Evolutionary conservation across 768 basidiomycete genomes (phyloP).

Genomic region (Imleria badia): DNA sequence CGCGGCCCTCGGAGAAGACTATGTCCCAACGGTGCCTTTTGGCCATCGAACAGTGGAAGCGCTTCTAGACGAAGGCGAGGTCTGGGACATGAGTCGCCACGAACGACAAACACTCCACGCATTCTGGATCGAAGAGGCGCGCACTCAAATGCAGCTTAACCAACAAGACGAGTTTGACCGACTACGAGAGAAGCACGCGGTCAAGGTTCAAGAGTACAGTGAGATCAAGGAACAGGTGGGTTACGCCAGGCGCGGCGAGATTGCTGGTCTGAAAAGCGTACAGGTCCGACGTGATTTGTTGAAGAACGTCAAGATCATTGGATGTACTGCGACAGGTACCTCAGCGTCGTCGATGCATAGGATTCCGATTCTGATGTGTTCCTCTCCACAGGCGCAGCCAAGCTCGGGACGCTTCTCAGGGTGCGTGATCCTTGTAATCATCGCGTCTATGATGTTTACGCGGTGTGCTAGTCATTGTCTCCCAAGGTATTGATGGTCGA

Average conservation of each 20-base stretch:
- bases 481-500: conserved; percentile 71
- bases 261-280: background rate
- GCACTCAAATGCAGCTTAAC: conserved; percentile 28
- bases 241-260: background rate
- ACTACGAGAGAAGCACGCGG: conserved; percentile 40
- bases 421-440: conserved; percentile 32
- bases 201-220: conserved; percentile 36
- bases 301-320: conserved; percentile 57
- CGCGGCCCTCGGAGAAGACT: conserved; percentile 32
- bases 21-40: conserved; percentile 39
- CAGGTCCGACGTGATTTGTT: conserved; percentile 61
- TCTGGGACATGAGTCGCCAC: conserved; percentile 54
- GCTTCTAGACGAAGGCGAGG: conserved; percentile 35
- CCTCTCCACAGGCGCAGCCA: conserved; percentile 57
- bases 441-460: background rate
- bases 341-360: background rate
- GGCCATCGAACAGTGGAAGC: conserved; percentile 37
- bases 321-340: conserved; percentile 74
- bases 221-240: conserved; percentile 56
- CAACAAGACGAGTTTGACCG: conserved; percentile 43
- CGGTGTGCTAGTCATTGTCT: conserved; percentile 44
- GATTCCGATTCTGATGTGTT: background rate
- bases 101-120: conserved; percentile 49
- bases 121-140: conserved; percentile 49
- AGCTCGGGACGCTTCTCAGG: conserved; percentile 55